Percentiles rank a stretch among this genome's conserved stretches.
phyloP scores from a whole-genome alignment of 768 basidiomycete genomes.

The Macrolepiota fuliginosa region DNA sequence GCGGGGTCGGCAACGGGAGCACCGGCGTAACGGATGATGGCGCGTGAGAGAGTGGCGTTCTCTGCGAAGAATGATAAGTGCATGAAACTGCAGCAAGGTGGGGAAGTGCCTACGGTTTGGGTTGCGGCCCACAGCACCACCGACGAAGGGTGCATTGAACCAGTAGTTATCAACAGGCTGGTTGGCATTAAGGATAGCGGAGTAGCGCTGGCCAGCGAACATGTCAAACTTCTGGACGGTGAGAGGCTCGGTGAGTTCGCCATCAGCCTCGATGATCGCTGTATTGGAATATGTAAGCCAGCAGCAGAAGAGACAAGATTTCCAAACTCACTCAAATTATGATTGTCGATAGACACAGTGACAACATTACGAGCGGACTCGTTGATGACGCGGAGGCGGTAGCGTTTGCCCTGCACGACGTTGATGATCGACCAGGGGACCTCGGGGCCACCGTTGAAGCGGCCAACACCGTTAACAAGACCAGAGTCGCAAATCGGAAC shows the following conservation, averaged over 20 bases:
- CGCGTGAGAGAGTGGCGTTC: conserved; percentile 21
- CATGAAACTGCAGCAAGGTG: too few relatives aligned
- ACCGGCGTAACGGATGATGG: conserved; percentile 37
- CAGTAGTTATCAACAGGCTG: conserved; percentile 48
- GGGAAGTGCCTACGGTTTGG: conserved; percentile 21
- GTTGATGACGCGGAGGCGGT: conserved; percentile 53
- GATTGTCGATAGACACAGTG: conserved; percentile 35
- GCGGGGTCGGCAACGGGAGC: conserved; percentile 32
- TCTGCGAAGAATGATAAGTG: not conserved
- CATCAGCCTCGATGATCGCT: conserved; percentile 40
- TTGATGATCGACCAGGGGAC: conserved; percentile 37
- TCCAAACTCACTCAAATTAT: conserved; percentile 22
- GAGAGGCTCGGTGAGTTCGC: conserved; percentile 27
- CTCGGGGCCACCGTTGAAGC: conserved; percentile 38
- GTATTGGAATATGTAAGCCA: not conserved
- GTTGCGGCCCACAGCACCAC: conserved; percentile 29
- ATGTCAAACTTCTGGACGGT: conserved; percentile 39
- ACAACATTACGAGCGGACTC: conserved; percentile 43
- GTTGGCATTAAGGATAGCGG: conserved; percentile 35
- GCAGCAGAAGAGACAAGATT: not conserved
- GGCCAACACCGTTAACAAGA: conserved; percentile 46
- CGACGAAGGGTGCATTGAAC: conserved; percentile 34
- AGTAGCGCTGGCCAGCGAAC: conserved; percentile 52
- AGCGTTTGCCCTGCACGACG: conserved; percentile 40
- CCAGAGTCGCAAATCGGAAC: conserved; percentile 34